Base-by-base conservation (phyloP, 2,329 filamentous ascomycete species). In the Ascochyta viciae-villosae region DNA sequence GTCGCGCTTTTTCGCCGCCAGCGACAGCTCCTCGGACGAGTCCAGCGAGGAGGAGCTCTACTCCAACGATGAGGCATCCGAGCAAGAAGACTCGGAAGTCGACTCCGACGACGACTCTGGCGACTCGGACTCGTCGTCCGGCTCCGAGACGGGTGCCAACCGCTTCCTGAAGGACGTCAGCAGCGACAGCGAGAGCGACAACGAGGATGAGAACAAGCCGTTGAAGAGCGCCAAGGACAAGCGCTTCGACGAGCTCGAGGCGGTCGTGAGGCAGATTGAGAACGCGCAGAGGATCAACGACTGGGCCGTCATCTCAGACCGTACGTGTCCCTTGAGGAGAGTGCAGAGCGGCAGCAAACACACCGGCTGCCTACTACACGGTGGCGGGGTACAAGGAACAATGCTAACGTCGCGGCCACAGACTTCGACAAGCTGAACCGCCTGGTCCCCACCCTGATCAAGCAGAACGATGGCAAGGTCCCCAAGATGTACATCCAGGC, bases 221-320 rank as follows among this genome's bases (percentile, higher is more conserved):
- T 90, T 98, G 73, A 97, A 96, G 85, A 97, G 92, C 78, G 93
- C 94, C 72, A 98, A 98, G 81, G 92, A 98, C 83, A 99, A 99
- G 86, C 87, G 95, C 61, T 84, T 92, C 65, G 94, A 97, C 74
- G 96, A 98, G 79, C 84, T 99, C 58, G 94, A 99, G 77, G 85
- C 87, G 57, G 96, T 89, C 39, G 90, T 98, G 72, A 89, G 90
- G 77, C 81, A 90, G 73, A 98, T 99, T 73, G 93, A 98, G 76
- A 99, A 99, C 81, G 93, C 91, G 60, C 85, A 95, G 79, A 98
- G 96, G 84, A 99, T 98, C 74, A 92, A 91, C 74, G 95, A 99
- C 80, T 99, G 95, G 95, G 90, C 89, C 65, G 88, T 94, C 62
- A 96, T 98, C 67, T 91, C 92, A 61, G 85, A 87, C 74, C 92